Conservation (phyloP, 164 flowering plant species). For the Warburgia ugandensis region DNA sequence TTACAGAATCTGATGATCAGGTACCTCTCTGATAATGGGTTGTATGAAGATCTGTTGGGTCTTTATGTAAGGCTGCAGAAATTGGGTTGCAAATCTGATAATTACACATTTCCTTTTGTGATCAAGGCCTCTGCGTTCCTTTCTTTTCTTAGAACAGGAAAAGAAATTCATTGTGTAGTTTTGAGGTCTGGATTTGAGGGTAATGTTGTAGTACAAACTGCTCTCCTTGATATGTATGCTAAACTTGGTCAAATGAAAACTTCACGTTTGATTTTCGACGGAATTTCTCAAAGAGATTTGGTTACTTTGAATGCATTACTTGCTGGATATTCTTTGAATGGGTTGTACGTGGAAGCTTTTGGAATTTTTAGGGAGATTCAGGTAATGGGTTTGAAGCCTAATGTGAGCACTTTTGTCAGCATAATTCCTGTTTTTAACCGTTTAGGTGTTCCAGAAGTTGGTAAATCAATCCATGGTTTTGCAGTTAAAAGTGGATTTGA, state of each 20-base stretch:
- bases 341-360: conserved; percentile 21
- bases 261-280: conserved; percentile 28
- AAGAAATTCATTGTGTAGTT: conserved; percentile 40
- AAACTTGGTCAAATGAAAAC: conserved; percentile 17
- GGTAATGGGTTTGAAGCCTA: conserved; percentile 13
- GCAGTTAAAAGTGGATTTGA: conserved; percentile 16
- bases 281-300: conserved; percentile 18
- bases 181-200: conserved; percentile 28
- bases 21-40: conserved; percentile 23
- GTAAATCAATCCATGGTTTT: conserved; percentile 13
- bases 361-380: conserved; percentile 23
- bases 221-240: conserved; percentile 34
- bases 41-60: conserved; percentile 27
- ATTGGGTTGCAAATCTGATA: conserved; percentile 24
- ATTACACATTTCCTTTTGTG: conserved; percentile 44
- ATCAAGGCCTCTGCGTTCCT: conserved; percentile 37
- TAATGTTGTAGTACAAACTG: conserved; percentile 27
- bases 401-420: conserved; percentile 18
- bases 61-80: conserved; percentile 32
- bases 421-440: conserved; percentile 15
- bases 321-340: conserved; percentile 29
- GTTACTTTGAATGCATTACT: conserved; percentile 50
- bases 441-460: conserved; percentile 6
- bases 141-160: conserved; percentile 19
- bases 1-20: conserved; percentile 43